Percentiles rank a stretch among this genome's conserved stretches.
Conservation (phyloP, 805 yeast genomes). For the Nakazawaea laoshanensis region DNA sequence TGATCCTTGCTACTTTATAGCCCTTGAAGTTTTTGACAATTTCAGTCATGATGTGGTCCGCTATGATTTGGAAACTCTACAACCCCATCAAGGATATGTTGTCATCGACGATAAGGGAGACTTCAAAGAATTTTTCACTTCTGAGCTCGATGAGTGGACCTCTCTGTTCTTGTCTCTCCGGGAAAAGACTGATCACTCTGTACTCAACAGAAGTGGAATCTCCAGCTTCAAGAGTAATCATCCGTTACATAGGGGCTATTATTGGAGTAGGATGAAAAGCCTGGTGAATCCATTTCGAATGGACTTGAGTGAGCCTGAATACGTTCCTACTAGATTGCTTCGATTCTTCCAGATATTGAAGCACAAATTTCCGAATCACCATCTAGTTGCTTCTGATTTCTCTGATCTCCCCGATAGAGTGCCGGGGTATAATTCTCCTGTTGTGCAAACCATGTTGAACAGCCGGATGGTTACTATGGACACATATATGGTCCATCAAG, state of each 20-base stretch:
- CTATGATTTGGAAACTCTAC: slow-evolving; percentile 58
- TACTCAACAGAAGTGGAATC: slow-evolving; percentile 14
- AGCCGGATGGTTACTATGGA: slow-evolving; percentile 61
- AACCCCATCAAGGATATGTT: slow-evolving; percentile 74
- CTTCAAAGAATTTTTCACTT: slow-evolving; percentile 62
- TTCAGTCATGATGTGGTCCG: slow-evolving; percentile 76
- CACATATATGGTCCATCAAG: slow-evolving; percentile 78
- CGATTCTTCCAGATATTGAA: slow-evolving; percentile 58
- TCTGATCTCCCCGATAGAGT: slow-evolving; percentile 37
- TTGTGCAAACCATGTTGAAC: slow-evolving; percentile 68
- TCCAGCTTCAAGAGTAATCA: slow-evolving; percentile 30
- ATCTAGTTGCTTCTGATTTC: slow-evolving; percentile 68
- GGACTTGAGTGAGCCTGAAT: slow-evolving; percentile 63
- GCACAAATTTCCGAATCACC: slow-evolving; percentile 66
- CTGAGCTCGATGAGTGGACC: slow-evolving; percentile 51
- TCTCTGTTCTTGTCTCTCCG: slow-evolving; percentile 47
- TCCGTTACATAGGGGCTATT: slow-evolving; percentile 33
- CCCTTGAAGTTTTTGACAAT: slow-evolving; percentile 78
- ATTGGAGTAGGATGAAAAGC: slow-evolving; percentile 34
- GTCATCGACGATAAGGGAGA: slow-evolving; percentile 66
- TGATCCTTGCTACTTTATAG: slow-evolving; percentile 70
- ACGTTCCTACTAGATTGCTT: slow-evolving; percentile 68
- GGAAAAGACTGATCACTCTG: slow-evolving; percentile 32
- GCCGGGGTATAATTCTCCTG: slow-evolving; percentile 63
- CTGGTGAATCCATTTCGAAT: slow-evolving; percentile 58